Base-by-base conservation (phyloP, 2,329 filamentous ascomycete species). In the Penicillium sclerotiorum region DNA sequence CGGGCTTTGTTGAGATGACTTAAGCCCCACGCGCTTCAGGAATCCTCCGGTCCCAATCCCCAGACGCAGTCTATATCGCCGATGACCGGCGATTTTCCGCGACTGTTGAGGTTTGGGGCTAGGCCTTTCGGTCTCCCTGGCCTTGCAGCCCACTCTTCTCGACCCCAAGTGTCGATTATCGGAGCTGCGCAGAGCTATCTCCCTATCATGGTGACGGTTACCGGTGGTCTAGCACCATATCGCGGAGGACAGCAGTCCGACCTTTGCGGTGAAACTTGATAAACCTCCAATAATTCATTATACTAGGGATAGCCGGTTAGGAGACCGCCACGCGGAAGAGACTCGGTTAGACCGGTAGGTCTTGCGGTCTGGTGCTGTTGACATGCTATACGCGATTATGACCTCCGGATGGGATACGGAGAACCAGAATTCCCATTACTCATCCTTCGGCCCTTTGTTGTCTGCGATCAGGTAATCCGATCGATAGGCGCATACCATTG, bases 21-120 rank as follows among this genome's bases (percentile, higher is more conserved):
- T 33, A 18, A 42, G 27, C 18, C 23, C 38, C 47, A 51, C 37
- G n/a, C 17, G 21, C 37, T 40, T 37, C n/a, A n/a, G 37, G 42
- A 49, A 56, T 55, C 47, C 50, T 59, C 58, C 57, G 57, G 38
- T 54, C 50, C 46, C 38, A 20, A 9, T 21, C 40, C 18, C 27
- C n/a, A 28, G 15, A 8, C 3, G 27, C 4, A 8, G 32, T 12
- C 8, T 12, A 47, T 53, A 54, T 38, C 53, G 57, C 57, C 57
- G 59, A 60, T 49, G 47, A 61, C 59, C 59, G 59, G 59, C 50
- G 38, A 36, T 59, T 56, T 18, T 1, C 9, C 33, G 20, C 21
- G 23, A 28, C 28, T 13, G 28, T n/a, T 32, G 5, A 5, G 5
- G 12, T 6, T n/a, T n/a, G n/a, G n/a, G n/a, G n/a, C n/a, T n/a